These are phyloP conservation scores for Obelidium mucronatum DNA, from an alignment of 192 early-diverging fungal species.

Conservation along the genomic window DNA sequence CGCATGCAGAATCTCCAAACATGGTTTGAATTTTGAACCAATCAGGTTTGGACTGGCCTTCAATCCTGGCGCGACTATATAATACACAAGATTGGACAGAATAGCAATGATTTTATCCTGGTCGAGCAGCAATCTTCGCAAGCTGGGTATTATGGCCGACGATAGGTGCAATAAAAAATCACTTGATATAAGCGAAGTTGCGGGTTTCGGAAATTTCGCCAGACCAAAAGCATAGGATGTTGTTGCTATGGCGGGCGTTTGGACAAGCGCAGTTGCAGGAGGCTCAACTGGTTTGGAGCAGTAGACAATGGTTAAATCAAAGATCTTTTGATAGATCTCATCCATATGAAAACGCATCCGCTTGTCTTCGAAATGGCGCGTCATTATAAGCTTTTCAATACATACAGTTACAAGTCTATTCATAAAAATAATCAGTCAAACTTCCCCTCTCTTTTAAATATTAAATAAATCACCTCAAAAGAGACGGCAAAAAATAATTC, in stretches of 20 bases:
- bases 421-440: background rate
- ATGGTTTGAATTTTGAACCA: conserved; percentile 31
- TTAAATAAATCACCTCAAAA: conserved; percentile 53
- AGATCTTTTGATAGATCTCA: conserved; percentile 43
- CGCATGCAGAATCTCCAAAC: conserved; percentile 66
- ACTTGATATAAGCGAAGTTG: background rate
- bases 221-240: background rate
- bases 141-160: conserved; percentile 66
- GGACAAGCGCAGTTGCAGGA: background rate
- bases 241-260: background rate
- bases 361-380: conserved; percentile 66
- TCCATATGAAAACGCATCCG: conserved; percentile 54
- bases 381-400: conserved; percentile 57
- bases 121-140: conserved; percentile 75
- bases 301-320: conserved; percentile 11
- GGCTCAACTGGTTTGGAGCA: background rate
- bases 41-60: conserved; percentile 54
- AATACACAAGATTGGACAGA: conserved; percentile 80
- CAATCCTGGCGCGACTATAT: conserved; percentile 75
- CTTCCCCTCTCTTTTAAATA: no score
- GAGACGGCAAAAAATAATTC: conserved; percentile 67
- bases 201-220: background rate
- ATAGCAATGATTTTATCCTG: conserved; percentile 72
- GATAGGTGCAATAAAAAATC: conserved; percentile 57
- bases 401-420: conserved; percentile 63